These are phyloP conservation scores for Wickerhamomyces mucosus DNA, from an alignment of 805 yeast genomes.

Conservation along the genomic window DNA sequence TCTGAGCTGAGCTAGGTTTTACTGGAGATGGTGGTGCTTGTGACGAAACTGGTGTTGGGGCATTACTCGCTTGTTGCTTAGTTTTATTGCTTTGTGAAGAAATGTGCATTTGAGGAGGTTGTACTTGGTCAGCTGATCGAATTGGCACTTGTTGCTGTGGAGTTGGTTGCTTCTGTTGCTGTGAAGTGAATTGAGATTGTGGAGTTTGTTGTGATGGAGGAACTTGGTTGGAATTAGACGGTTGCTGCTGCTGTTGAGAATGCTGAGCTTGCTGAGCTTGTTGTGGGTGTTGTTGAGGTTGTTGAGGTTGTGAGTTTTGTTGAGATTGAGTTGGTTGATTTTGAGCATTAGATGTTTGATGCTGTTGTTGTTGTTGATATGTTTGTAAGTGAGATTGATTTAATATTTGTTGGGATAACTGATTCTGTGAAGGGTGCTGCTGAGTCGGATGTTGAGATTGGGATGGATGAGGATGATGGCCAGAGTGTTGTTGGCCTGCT, in stretches of 20 bases:
- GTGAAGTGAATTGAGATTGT: constrained; percentile 4
- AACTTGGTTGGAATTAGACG: no score
- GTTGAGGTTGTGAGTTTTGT: constrained; percentile 5
- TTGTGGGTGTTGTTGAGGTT: constrained; percentile 3
- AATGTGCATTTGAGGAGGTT: no score
- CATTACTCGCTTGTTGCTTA: no score
- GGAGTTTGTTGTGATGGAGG: constrained; percentile 5
- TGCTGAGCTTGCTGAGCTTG: constrained; percentile 5
- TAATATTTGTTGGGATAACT: not conserved
- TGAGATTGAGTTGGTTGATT: constrained; percentile 2
- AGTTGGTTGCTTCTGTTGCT: constrained; percentile 4
- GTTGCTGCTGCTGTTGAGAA: constrained; percentile 2
- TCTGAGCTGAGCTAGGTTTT: constrained; percentile 12
- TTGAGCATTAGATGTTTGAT: constrained; percentile 4
- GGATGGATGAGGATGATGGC: constrained; percentile 7
- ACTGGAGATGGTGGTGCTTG: constrained; percentile 13
- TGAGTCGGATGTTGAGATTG: constrained; percentile 7
- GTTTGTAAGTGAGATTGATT: constrained; percentile 5
- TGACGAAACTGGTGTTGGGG: constrained; percentile 2
- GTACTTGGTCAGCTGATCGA: no score
- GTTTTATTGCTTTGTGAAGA: no score
- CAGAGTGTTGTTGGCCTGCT: constrained; percentile 8
- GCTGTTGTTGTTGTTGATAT: constrained; percentile 1
- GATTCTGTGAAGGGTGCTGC: not conserved
- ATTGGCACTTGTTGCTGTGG: constrained; percentile 16